Evolutionary conservation across 108 stramenopile genomes (phyloP).

Genomic region (Schizochytrium sp.): DNA sequence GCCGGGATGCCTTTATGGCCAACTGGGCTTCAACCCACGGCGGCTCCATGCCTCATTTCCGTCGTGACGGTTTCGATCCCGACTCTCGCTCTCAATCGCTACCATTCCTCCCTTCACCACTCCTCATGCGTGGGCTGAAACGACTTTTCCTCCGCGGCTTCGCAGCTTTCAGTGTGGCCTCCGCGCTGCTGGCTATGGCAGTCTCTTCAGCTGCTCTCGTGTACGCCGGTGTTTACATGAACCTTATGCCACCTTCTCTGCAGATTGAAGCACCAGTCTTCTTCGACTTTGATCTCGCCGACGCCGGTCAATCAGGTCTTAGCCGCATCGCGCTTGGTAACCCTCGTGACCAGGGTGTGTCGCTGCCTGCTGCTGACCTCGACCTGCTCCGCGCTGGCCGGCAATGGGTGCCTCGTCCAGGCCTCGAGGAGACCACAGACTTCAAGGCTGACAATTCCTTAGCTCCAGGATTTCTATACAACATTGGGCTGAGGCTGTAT

Average conservation of each 20-base stretch:
- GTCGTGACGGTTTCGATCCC: neutral
- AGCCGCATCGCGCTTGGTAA: neutral
- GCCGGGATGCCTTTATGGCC: no score
- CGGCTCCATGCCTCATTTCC: no score
- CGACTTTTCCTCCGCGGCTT: no score
- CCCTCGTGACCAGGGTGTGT: neutral
- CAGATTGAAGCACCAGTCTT: neutral
- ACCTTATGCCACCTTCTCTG: neutral
- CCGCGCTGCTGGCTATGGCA: neutral
- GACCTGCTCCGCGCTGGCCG: neutral
- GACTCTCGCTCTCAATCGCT: constrained; percentile 6
- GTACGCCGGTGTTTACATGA: neutral
- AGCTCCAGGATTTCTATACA: constrained; percentile 36
- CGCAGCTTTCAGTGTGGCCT: neutral
- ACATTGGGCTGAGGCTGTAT: neutral
- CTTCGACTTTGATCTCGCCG: neutral
- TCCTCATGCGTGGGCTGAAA: neutral
- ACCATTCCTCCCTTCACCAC: neutral
- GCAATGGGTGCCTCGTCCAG: neutral
- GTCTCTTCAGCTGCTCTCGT: neutral
- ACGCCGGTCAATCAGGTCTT: neutral
- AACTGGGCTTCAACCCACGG: no score
- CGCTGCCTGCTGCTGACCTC: neutral
- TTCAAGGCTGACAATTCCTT: neutral
- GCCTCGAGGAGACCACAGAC: neutral